Conservation (phyloP, 1,284 basidiomycete species). For the Ustilago shanxiensis region DNA sequence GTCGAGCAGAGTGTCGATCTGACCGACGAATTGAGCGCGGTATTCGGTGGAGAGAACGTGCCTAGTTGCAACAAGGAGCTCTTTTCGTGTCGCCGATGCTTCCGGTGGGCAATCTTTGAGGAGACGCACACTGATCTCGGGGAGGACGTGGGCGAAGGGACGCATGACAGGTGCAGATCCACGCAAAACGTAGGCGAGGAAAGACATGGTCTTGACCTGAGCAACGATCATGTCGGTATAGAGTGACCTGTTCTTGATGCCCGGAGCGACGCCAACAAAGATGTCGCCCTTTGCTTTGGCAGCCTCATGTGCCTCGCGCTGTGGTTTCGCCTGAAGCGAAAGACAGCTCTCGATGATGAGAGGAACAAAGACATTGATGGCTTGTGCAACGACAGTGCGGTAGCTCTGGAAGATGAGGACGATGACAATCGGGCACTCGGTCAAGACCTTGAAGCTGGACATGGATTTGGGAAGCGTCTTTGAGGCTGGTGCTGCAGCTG, state of each 20-base stretch:
- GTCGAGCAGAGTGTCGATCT: slow-evolving; percentile 90
- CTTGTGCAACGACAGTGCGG: slow-evolving; percentile 76
- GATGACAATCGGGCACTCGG: slow-evolving; percentile 93
- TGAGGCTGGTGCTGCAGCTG: slow-evolving; percentile 17
- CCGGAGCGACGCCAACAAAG: slow-evolving; percentile 85
- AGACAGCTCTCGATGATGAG: slow-evolving; percentile 69
- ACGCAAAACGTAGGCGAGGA: slow-evolving; percentile 89
- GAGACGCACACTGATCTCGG: slow-evolving; percentile 84
- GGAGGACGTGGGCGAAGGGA: slow-evolving; percentile 83
- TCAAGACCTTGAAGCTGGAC: slow-evolving; percentile 89
- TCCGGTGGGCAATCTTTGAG: slow-evolving; percentile 94
- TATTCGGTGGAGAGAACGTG: slow-evolving; percentile 88
- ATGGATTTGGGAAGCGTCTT: slow-evolving; percentile 63
- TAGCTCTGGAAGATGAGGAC: slow-evolving; percentile 91
- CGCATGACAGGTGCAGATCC: slow-evolving; percentile 80
- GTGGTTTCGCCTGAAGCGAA: slow-evolving; percentile 79
- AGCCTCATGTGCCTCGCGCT: slow-evolving; percentile 84
- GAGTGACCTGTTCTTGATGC: slow-evolving; percentile 78
- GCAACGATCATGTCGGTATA: slow-evolving; percentile 91
- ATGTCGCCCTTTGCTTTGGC: slow-evolving; percentile 81
- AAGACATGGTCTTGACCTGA: slow-evolving; percentile 88
- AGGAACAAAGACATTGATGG: slow-evolving; percentile 81
- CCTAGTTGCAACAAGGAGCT: slow-evolving; percentile 91
- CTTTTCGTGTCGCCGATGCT: slow-evolving; percentile 80
- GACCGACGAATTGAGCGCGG: slow-evolving; percentile 82